Conservation (phyloP, 345 rosid genomes). For the Populus nigra region DNA sequence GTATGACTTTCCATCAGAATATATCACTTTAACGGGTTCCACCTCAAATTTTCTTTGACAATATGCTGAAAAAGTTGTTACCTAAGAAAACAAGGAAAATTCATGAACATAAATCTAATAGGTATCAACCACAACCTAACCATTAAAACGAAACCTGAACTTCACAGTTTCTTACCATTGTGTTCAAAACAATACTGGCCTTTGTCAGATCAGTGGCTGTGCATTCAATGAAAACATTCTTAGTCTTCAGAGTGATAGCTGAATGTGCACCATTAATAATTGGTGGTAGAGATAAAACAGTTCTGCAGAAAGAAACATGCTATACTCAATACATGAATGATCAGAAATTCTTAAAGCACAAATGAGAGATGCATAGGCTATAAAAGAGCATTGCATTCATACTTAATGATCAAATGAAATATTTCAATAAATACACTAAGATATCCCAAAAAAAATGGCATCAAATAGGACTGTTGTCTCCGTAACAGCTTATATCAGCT, state of each 20-base stretch:
- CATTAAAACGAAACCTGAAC: constrained; percentile 9
- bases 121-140: constrained; percentile 10
- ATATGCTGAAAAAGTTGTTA: constrained; percentile 67
- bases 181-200: constrained; percentile 88
- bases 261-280: constrained; percentile 95
- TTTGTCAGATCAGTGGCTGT: constrained; percentile 91
- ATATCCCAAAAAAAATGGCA: background rate
- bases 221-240: constrained; percentile 92
- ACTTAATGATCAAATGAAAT: background rate
- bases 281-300: constrained; percentile 87
- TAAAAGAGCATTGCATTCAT: background rate
- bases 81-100: constrained; percentile 40
- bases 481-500: background rate
- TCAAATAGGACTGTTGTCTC: background rate
- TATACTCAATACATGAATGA: constrained; percentile 2
- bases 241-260: constrained; percentile 83
- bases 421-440: background rate
- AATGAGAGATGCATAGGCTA: background rate
- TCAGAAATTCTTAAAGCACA: background rate
- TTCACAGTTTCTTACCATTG: constrained; percentile 55
- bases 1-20: constrained; percentile 55
- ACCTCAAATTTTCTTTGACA: constrained; percentile 75
- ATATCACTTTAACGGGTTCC: constrained; percentile 87
- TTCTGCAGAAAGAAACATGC: constrained; percentile 46
- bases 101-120: background rate